Evolutionary conservation across 2,329 filamentous ascomycete species (phyloP).

Genomic region (Apiospora malaysiana): DNA sequence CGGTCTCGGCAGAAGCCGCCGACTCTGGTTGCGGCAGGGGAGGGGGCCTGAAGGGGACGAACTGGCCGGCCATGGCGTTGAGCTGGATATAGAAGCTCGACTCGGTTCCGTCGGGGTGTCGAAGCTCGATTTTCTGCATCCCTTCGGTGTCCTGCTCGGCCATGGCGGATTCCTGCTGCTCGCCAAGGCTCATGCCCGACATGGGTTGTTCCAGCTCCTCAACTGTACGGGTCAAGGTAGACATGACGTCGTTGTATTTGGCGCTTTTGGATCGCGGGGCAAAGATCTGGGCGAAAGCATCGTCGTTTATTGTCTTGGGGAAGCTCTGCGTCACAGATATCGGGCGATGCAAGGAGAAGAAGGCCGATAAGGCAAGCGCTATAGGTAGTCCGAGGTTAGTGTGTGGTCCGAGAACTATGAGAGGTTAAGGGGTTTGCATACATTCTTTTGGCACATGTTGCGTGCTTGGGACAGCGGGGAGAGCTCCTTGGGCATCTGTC

Average conservation of each 20-base stretch:
- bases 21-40: slow-evolving; percentile 72
- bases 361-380: slow-evolving; percentile 89
- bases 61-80: slow-evolving; percentile 71
- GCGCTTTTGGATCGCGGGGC: slow-evolving; percentile 56
- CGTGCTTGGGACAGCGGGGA: slow-evolving; percentile 78
- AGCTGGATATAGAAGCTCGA: slow-evolving; percentile 69
- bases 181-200: slow-evolving; percentile 56
- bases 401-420: not conserved
- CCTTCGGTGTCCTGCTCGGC: slow-evolving; percentile 41
- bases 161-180: slow-evolving; percentile 33
- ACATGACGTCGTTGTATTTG: slow-evolving; percentile 67
- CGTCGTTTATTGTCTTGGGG: slow-evolving; percentile 72
- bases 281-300: slow-evolving; percentile 87
- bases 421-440: slow-evolving; percentile 38
- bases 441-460: slow-evolving; percentile 73
- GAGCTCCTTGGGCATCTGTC: slow-evolving; percentile 57
- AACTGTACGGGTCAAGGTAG: slow-evolving; percentile 67
- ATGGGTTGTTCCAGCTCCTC: slow-evolving; percentile 65
- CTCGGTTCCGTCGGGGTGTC: slow-evolving; percentile 61
- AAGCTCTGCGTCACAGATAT: slow-evolving; percentile 87
- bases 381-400: slow-evolving; percentile 31
- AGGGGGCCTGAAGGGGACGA: slow-evolving; percentile 85
- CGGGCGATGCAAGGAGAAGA: slow-evolving; percentile 95
- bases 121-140: slow-evolving; percentile 57
- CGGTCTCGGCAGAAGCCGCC: slow-evolving; percentile 45